These are phyloP conservation scores for Umbelopsis sp. DNA, from an alignment of 371 early-diverging fungal genomes.

Conservation along the genomic window DNA sequence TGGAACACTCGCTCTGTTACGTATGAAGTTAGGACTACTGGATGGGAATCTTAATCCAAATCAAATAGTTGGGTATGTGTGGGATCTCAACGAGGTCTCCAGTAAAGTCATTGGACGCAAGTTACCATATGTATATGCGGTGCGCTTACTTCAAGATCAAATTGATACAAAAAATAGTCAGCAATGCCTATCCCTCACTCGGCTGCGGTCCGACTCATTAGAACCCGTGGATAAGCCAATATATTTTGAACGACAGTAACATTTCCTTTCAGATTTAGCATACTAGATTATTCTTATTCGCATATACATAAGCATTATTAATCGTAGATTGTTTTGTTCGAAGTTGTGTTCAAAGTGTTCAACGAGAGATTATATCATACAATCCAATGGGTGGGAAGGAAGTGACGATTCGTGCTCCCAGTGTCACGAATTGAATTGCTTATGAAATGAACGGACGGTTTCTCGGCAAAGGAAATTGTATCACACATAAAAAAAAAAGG, in stretches of 20 bases:
- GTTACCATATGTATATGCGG: background rate
- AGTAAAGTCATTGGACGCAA: background rate
- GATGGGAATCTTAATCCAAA: background rate
- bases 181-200: background rate
- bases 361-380: background rate
- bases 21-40: background rate
- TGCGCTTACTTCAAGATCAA: background rate
- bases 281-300: background rate
- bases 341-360: background rate
- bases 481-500: too few species aligned
- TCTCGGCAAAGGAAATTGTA: too few species aligned
- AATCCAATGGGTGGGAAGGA: background rate
- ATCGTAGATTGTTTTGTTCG: background rate
- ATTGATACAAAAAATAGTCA: background rate
- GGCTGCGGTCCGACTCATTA: background rate
- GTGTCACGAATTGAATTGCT: background rate
- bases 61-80: background rate
- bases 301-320: background rate
- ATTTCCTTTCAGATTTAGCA: background rate
- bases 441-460: too few species aligned
- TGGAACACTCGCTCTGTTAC: background rate
- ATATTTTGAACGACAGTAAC: background rate
- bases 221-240: background rate
- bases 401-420: background rate
- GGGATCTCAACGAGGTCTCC: background rate